Base-by-base conservation (phyloP, 2,329 filamentous ascomycete species). In the Albifimbria verrucaria region DNA sequence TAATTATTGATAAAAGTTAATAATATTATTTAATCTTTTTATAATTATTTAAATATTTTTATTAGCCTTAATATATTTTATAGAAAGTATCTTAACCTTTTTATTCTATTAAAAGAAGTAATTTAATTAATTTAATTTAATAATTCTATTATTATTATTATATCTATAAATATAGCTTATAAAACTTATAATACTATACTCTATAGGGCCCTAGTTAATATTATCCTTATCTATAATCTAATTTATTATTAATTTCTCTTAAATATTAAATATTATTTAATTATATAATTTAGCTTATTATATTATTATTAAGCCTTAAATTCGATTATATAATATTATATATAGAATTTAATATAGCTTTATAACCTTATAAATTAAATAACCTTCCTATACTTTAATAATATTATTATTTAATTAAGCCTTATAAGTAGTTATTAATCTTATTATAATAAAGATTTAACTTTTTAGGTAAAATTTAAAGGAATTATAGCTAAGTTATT, bases 311-410 rank as follows among this genome's bases (percentile, higher is more conserved):
- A 10, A 11, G 9, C 9, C 15, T 43, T 17, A 9, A 17, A 43
- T 10, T 17, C 12, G 4, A 17, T 25, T 23, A 43, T 12, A 26
- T n/a, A 23, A 5, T 22, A 23, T 22, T n/a, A n/a, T n/a, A 42
- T 17, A 23, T 23, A n/a, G 11, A 22, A 15, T 10, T 36, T 36
- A 36, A 36, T 10, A 36, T 10, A 10, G n/a, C 9, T 10, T 10
- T 10, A 36, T 21, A 36, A 41, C n/a, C 48, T 28, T 21, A 25
- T 24, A 42, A 22, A 41, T 43, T 32, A 24, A 36, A 25, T 51
- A 41, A 46, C 51, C 18, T 24, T 53, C 39, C 47, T 22, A 39
- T n/a, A n/a, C n/a, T n/a, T n/a, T n/a, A n/a, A n/a, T n/a, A n/a
- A n/a, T n/a, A 36, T 7, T 21, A 25, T 24, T 49, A 25, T 24